phyloP scores from a whole-genome alignment of 1,139 yeast species.

The Insectozyma bohioensis region DNA sequence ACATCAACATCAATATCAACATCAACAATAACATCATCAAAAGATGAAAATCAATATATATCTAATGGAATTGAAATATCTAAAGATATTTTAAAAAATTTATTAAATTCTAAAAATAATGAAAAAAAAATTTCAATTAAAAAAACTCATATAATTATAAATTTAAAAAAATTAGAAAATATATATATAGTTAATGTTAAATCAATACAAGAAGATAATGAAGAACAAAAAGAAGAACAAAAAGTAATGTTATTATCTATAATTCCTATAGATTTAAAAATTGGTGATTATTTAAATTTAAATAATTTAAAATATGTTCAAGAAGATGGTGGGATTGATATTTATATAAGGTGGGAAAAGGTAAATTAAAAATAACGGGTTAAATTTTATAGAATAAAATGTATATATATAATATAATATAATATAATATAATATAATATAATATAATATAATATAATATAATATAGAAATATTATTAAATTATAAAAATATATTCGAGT shows the following conservation, averaged over 20 bases:
- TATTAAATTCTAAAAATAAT: neutral
- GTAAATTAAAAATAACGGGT: no score
- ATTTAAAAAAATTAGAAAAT: slow-evolving; percentile 7
- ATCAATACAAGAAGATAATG: no score
- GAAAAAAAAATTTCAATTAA: slow-evolving; percentile 1
- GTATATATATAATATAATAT: no score
- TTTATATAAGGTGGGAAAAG: slow-evolving; percentile 14
- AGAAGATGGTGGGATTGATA: slow-evolving; percentile 7
- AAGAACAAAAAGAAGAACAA: neutral
- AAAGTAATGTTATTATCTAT: slow-evolving; percentile 10
- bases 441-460: no score
- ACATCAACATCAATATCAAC: no score
- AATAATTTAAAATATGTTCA: slow-evolving; percentile 5
- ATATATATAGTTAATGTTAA: slow-evolving; percentile 7
- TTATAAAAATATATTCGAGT: no score
- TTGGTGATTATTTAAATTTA: slow-evolving; percentile 8
- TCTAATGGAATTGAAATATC: neutral
- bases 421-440: no score
- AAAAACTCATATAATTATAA: slow-evolving; percentile 12
- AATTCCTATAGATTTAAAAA: slow-evolving; percentile 5
- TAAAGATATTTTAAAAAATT: slow-evolving; percentile 1
- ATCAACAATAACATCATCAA: no score
- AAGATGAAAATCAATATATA: neutral
- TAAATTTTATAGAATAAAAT: no score
- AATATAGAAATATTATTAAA: slow-evolving; percentile 1